Base-by-base conservation (phyloP, 1,284 basidiomycete species). In the Neonothopanus nambi region DNA sequence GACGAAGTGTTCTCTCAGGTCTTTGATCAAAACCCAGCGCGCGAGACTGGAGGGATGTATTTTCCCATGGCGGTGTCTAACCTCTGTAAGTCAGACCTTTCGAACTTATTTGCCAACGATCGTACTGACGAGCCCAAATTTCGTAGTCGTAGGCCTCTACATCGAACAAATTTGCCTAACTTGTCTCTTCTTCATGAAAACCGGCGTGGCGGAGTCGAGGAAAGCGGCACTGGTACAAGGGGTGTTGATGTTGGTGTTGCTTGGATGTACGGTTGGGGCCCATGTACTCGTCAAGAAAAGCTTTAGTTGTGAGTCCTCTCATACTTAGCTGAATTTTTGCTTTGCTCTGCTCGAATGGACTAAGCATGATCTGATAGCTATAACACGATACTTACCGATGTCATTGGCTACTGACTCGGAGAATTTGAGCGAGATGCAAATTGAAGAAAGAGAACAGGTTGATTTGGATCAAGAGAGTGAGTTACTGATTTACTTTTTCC, bases 61-160 rank as follows among this genome's bases (percentile, higher is more conserved):
- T 91, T 90, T 69, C 87, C 88, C 24, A 83, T 89, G 71, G 87
- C 88, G 0, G 77, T 88, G 58, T 80, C 78, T 24, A 87, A 87
- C 64, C 73, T 90, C 47, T 90, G 76, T 78, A n/a, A 11, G 26
- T 21, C 15, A 17, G 28, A 11, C 15, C 5, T 20, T 5, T 9
- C 35, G 3, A 15, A 37, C 48, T 33, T 36, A 26, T 11, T 33
- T 49, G 21, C 15, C 6, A 51, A 13, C 13, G 9, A 43, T n/a
- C 11, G n/a, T 35, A n/a, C n/a, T n/a, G n/a, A n/a, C n/a, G n/a
- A n/a, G 42, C 41, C 39, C 23, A 33, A 26, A 20, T 38, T 20
- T 28, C 26, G 40, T 51, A 79, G 77, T 91, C 62, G 82, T 85
- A 17, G 89, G 87, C 1, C 70, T 87, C 41, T 90, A 89, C 65